Conservation (phyloP, 2,329 filamentous ascomycete species). For the Knufia petricola region DNA sequence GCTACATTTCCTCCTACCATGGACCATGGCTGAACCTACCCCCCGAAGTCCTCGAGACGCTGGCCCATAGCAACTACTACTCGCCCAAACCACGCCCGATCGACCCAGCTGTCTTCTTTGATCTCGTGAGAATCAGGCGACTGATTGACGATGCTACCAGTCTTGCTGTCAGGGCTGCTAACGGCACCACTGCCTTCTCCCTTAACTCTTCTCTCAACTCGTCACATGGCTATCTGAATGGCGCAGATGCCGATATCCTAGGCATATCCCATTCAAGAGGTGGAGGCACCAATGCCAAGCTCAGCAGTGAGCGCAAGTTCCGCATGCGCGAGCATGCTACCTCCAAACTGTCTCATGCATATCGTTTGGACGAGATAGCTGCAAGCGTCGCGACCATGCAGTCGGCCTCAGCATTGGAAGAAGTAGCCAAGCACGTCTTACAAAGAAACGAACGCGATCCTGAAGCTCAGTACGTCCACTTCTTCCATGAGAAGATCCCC, state of each 20-base stretch:
- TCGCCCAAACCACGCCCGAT: slow-evolving; percentile 66
- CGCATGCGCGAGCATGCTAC: slow-evolving; percentile 73
- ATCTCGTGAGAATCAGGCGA: slow-evolving; percentile 70
- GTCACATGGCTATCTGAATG: slow-evolving; percentile 41
- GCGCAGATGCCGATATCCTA: slow-evolving; percentile 41
- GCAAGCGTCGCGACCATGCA: slow-evolving; percentile 79
- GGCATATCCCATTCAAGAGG: slow-evolving; percentile 48
- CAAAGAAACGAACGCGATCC: slow-evolving; percentile 57
- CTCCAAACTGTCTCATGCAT: slow-evolving; percentile 66
- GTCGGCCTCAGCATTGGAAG: slow-evolving; percentile 64
- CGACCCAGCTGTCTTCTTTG: slow-evolving; percentile 72
- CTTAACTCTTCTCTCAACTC: slow-evolving; percentile 48
- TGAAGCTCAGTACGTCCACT: slow-evolving; percentile 81
- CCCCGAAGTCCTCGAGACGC: slow-evolving; percentile 65
- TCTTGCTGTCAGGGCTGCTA: slow-evolving; percentile 66
- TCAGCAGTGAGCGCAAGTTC: slow-evolving; percentile 68
- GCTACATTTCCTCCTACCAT: slow-evolving; percentile 73
- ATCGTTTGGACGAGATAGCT: slow-evolving; percentile 72
- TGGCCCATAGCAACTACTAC: slow-evolving; percentile 71
- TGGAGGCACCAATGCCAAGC: slow-evolving; percentile 48
- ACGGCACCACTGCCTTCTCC: slow-evolving; percentile 57
- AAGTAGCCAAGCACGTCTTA: slow-evolving; percentile 63
- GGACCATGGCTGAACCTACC: slow-evolving; percentile 76
- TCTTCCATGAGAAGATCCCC: slow-evolving; percentile 85
- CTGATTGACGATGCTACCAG: slow-evolving; percentile 72